Percentiles rank a stretch among this genome's conserved stretches.
phyloP scores from a whole-genome alignment of 768 basidiomycete species.

The Tylopilus sp. region DNA sequence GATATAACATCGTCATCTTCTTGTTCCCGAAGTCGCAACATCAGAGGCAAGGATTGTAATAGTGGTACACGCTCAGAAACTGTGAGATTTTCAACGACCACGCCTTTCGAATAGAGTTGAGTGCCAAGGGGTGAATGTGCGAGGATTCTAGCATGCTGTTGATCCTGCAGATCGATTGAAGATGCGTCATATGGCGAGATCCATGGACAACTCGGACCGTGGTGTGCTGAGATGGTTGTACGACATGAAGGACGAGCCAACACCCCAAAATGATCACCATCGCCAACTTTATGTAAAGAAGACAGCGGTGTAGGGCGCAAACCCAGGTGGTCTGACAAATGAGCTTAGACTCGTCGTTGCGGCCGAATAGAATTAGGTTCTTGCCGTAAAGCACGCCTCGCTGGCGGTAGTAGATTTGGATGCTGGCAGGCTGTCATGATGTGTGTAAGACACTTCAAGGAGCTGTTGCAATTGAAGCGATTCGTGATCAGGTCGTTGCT shows the following conservation, averaged over 20 bases:
- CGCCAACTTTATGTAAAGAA: too few relatives aligned
- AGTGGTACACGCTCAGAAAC: slow-evolving; percentile 56
- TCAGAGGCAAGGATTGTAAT: slow-evolving; percentile 41
- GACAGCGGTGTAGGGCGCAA: too few relatives aligned
- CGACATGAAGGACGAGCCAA: slow-evolving; percentile 13
- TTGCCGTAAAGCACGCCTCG: too few relatives aligned
- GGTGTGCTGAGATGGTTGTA: slow-evolving; percentile 15
- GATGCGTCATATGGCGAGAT: slow-evolving; percentile 50
- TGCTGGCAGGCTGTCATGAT: too few relatives aligned
- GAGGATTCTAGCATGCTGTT: neutral
- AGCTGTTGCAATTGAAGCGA: too few relatives aligned
- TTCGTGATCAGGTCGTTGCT: too few relatives aligned
- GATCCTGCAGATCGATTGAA: slow-evolving; percentile 10
- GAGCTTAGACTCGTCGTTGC: too few relatives aligned
- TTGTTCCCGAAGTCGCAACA: slow-evolving; percentile 54
- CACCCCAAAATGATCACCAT: too few relatives aligned
- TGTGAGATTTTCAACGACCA: neutral
- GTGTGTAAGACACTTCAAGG: too few relatives aligned
- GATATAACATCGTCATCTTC: slow-evolving; percentile 26
- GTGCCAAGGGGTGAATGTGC: slow-evolving; percentile 20
- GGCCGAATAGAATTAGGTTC: too few relatives aligned
- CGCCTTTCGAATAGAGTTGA: slow-evolving; percentile 11
- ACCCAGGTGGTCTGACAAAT: too few relatives aligned
- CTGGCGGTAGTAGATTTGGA: too few relatives aligned
- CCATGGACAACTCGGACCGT: slow-evolving; percentile 55